phyloP scores from a whole-genome alignment of 2,329 filamentous ascomycete species.

The Venturia carpophila region DNA sequence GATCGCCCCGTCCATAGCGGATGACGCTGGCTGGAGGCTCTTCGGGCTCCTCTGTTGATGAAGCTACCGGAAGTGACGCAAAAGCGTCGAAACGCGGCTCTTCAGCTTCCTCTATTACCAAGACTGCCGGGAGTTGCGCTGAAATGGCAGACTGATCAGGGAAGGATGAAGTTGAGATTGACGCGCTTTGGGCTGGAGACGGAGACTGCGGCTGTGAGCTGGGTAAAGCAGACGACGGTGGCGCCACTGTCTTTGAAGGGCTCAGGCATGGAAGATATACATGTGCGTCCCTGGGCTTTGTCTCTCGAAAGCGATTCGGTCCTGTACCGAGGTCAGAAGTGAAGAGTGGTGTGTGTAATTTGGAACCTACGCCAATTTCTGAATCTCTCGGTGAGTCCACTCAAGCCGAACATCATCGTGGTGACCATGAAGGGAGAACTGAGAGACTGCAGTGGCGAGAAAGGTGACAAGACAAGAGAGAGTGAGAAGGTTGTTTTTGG shows the following conservation, averaged over 20 bases:
- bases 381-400: not conserved
- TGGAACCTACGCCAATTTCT: not conserved
- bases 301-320: not conserved
- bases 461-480: not conserved
- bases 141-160: not conserved
- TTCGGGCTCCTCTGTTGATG: not conserved
- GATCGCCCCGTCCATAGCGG: not conserved
- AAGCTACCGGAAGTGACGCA: not conserved
- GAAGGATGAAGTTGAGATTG: not conserved
- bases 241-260: not conserved
- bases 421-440: not conserved
- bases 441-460: not conserved
- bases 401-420: not conserved
- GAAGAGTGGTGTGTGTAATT: not conserved
- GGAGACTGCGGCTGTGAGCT: not conserved
- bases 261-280: slow-evolving; percentile 7
- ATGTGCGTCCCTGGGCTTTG: too few species aligned
- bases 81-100: not conserved
- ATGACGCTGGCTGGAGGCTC: not conserved
- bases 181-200: not conserved
- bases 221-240: not conserved
- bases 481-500: not conserved
- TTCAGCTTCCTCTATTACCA: not conserved
- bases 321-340: not conserved
- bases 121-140: not conserved